Base-by-base conservation (phyloP, 2,329 filamentous ascomycete genomes). In the Pseudogymnoascus sp. region DNA sequence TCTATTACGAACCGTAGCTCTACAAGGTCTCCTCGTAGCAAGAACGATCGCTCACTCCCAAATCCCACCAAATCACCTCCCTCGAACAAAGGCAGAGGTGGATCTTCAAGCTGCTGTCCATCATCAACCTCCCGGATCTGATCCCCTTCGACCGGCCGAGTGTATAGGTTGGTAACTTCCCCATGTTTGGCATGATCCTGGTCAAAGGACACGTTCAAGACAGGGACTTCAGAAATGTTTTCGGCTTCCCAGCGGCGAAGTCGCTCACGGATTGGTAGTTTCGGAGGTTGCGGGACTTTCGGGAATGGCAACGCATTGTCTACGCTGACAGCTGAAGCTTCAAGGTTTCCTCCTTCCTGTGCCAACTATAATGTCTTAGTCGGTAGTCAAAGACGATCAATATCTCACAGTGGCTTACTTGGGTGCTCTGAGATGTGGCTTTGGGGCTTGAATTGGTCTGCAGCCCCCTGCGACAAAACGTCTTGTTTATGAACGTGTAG, bases 11-110 rank as follows among this genome's bases (percentile, higher is more conserved):
- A 73, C 70, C 58, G 33, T 12, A 74, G 55, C 62, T 72, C 72
- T 38, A 74, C 72, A 37, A 74, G 66, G 63, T 74, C 72, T 31
- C 72, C 72, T 35, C 69, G 68, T 25, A 72, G 59, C 11, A 74
- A 64, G 55, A 72, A 74, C 40, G 63, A 66, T 12, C 71, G 68
- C 35, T 62, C 65, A 21, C 63, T 61, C 6, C 72, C 70, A 66
- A 72, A 63, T 66, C 83, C 80, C 9, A 81, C 78, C n/a, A 83
- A 72, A 65, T 83, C 80, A 38, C 79, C 79, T 41, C 73, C 72
- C 28, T 74, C 71, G 59, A 80, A 67, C 52, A 76, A 75, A 5
- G 74, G 68, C 18, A 70, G 66, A 33, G 67, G 49, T 55, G 49
- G 28, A 55, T 55, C 49, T 33, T 55, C 49, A 55, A 14, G 28